Evolutionary conservation across 164 flowering plant species (phyloP), one percentile per base, ranked within the genome.

Genomic region (Sextonia rubra): DNA sequence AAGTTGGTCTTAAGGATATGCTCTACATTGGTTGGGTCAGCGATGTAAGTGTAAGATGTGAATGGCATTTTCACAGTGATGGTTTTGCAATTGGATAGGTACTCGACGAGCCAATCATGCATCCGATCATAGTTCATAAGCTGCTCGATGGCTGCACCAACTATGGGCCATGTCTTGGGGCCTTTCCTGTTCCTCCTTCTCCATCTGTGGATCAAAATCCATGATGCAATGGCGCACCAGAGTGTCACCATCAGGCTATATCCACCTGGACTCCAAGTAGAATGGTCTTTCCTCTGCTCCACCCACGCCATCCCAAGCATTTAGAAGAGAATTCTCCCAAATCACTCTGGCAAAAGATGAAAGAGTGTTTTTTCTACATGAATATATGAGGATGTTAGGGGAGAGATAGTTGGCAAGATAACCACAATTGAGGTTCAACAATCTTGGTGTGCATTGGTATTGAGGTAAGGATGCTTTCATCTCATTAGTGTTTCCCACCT

Each of bases 111-210:
- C 98, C 98, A 94, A 66, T 92, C 98, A 63, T 94, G 98, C 98
- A 94, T 94, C 62, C 86, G 58, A 29, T 94, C 87, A 64, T 84
- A 94, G 77, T 91, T 94, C 77, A 77, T 47, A 0, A 91, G 73
- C 75, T 94, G 97, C 68, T 94, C 98, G 7, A 91, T 77, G 1
- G 93, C 88, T 32, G 97, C 93, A n/a, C 98, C 99, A 0, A 95
- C 77, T 3, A 95, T 24, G 0, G 99, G 99, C 99, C 99, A 95
- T 27, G 97, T 92, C 80, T 84, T 95, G 0, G 99, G 99, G 49
- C 99, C 96, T 68, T 71, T 87, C 18, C 73, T 74, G 74, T 84
- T 86, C 75, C 92, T 86, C 74, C 93, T 94, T 73, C 60, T 81
- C 93, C 93, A 89, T 77, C 97, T 79, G 73, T 89, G 89, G 80